phyloP scores from a whole-genome alignment of 2,329 filamentous ascomycete genomes.

The Penicillium thymicola region DNA sequence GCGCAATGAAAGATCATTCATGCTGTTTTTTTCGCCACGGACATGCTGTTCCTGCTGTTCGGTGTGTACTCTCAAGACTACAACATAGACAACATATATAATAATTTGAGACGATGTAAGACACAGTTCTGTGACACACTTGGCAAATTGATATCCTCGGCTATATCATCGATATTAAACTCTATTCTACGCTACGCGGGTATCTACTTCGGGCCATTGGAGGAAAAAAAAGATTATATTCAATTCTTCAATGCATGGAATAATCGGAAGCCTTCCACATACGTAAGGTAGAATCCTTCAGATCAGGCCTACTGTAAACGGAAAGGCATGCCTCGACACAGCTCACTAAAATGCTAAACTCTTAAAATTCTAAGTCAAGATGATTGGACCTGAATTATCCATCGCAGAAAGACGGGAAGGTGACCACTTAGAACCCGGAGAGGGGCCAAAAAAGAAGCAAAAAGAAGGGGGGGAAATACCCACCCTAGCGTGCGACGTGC shows the following conservation, averaged over 20 bases:
- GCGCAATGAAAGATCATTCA: not conserved
- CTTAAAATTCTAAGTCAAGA: not conserved
- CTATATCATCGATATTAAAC: not conserved
- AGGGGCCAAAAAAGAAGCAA: slow-evolving; percentile 1
- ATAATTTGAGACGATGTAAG: not conserved
- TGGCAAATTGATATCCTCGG: not conserved
- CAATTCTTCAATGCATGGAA: not conserved
- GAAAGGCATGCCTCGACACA: not conserved
- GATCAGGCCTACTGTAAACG: not conserved
- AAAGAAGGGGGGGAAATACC: not conserved
- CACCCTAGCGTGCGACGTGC: slow-evolving; percentile 3
- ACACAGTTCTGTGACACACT: not conserved
- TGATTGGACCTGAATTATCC: not conserved
- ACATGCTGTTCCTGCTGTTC: not conserved
- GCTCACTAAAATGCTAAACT: not conserved
- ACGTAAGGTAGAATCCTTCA: not conserved
- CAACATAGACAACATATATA: not conserved
- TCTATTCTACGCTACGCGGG: not conserved
- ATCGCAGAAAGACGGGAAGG: slow-evolving; percentile 1
- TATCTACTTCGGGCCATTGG: not conserved
- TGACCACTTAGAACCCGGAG: not conserved
- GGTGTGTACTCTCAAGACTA: not conserved
- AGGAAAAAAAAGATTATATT: not conserved
- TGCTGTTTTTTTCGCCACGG: not conserved
- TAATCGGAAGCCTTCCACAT: not conserved